Evolutionary conservation across 140 eudicot genomes (phyloP), one percentile per base, ranked within the genome.

Genomic region (Senecio squalidus): DNA sequence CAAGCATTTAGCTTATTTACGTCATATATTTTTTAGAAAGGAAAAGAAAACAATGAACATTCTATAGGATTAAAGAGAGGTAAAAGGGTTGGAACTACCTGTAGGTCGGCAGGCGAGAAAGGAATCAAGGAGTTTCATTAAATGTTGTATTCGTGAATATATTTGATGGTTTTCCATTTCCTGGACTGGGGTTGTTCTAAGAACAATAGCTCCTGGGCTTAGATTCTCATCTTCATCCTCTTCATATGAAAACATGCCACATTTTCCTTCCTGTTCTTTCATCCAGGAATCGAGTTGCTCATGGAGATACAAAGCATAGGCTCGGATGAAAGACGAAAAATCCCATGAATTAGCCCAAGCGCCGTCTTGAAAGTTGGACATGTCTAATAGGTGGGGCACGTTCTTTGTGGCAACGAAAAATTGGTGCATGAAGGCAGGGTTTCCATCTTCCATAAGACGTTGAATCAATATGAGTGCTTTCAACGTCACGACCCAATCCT

Each of bases 401-500:
- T 86, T 76, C 73, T 83, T 59, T 0, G 92, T 84, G 6, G 97
- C 72, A 48, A 84, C 77, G 80, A 84, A 82, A 34, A 89, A 57
- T 85, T 80, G 93, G 48, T 82, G 80, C 72, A 73, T 84, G 44
- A 68, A 82, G 2, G 84, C 76, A 0, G 80, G 64, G 51, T 78
- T 87, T 2, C 92, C 95, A 16, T 80, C 89, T 4, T 49, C 28
- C 22, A 89, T 78, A 44, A 89, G 78, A 15, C 86, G 75, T n/a
- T 89, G 93, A 58, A 85, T 69, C 38, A 89, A 70, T 69, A 89
- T 80, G 54, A 82, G 75, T 4, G 82, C 47, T 61, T 89, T 89
- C 9, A 89, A 41, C 4, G 95, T 95, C 9, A 89, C 97, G 6
- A 82, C 83, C 97, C 93, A 85, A 53, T 89, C 84, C 72, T 60